These are phyloP conservation scores for Cordyceps fumosorosea DNA, from an alignment of 2,329 filamentous ascomycete genomes.

Conservation along the genomic window DNA sequence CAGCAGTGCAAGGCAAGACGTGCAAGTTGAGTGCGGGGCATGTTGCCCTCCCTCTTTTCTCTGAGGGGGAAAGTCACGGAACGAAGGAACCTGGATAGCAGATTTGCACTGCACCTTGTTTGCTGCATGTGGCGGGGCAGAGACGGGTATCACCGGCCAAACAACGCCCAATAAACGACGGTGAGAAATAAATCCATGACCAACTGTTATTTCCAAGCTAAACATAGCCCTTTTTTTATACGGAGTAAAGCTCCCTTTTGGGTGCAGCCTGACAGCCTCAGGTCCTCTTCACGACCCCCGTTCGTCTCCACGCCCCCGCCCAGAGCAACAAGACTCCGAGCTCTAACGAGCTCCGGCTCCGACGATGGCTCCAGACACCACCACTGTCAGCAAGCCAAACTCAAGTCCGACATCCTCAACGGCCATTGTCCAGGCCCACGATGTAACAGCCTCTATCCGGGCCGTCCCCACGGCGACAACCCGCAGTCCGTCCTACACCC, in stretches of 20 bases:
- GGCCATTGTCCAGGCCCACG: neutral
- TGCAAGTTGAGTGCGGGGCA: constrained; percentile 16
- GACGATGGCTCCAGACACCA: neutral
- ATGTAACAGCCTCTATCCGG: neutral
- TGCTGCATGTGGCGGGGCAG: constrained; percentile 8
- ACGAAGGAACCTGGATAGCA: neutral
- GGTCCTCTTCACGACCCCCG: neutral
- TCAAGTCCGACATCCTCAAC: neutral
- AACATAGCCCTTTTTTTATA: constrained; percentile 1
- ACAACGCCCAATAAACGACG: constrained; percentile 10
- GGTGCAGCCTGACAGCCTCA: neutral
- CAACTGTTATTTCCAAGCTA: neutral
- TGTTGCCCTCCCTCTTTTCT: constrained; percentile 11
- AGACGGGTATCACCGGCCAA: constrained; percentile 9
- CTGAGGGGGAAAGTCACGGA: neutral
- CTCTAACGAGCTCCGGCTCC: neutral
- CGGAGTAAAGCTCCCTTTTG: neutral
- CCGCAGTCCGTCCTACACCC: constrained; percentile 20
- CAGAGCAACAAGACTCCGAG: neutral
- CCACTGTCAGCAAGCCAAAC: neutral
- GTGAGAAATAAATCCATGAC: constrained; percentile 4
- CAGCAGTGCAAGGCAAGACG: constrained; percentile 11
- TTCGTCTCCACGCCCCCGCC: constrained; percentile 9
- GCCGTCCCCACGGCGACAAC: constrained; percentile 14
- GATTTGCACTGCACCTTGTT: neutral